A percentile compares a stretch with the other conserved stretches of the same genome.
Evolutionary conservation across 306 rosid genomes (phyloP).

Genomic region (Cercis canadensis): DNA sequence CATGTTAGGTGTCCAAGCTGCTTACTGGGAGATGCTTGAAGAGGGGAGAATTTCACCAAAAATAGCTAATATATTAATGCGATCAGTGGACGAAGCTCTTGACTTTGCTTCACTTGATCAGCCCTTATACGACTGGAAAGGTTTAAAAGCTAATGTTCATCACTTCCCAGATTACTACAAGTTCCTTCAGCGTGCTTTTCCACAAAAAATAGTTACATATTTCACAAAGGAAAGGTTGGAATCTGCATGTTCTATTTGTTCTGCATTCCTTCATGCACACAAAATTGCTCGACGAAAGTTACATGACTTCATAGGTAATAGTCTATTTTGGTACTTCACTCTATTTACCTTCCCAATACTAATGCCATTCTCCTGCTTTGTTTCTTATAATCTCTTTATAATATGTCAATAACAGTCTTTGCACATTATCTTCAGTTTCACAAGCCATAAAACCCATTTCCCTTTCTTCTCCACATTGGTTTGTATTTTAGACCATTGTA

Average conservation of each 20-base stretch:
- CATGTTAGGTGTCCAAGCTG: constrained; percentile 88
- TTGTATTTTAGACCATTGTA: no score
- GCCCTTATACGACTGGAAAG: constrained; percentile 89
- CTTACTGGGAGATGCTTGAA: constrained; percentile 98
- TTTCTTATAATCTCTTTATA: constrained; percentile 14
- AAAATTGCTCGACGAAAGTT: constrained; percentile 78
- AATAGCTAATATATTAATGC: constrained; percentile 85
- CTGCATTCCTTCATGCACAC: constrained; percentile 93
- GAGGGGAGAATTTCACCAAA: constrained; percentile 87
- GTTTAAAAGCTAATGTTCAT: constrained; percentile 70
- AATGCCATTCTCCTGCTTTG: constrained; percentile 20
- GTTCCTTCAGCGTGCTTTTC: constrained; percentile 69
- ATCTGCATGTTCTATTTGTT: constrained; percentile 89
- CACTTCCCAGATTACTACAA: constrained; percentile 84
- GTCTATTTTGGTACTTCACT: constrained; percentile 26
- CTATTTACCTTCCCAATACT: no score
- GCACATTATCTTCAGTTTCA: not conserved
- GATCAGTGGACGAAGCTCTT: constrained; percentile 90
- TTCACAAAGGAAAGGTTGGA: constrained; percentile 90
- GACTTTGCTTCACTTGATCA: constrained; percentile 75
- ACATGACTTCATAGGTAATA: constrained; percentile 79
- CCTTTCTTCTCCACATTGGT: no score
- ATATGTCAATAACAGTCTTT: no score
- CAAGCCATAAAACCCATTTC: no score
- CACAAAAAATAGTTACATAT: constrained; percentile 72